Percentiles rank a stretch among this genome's conserved stretches.
Evolutionary conservation across 768 basidiomycete genomes (phyloP).

Genomic region (Arthromyces matolae): DNA sequence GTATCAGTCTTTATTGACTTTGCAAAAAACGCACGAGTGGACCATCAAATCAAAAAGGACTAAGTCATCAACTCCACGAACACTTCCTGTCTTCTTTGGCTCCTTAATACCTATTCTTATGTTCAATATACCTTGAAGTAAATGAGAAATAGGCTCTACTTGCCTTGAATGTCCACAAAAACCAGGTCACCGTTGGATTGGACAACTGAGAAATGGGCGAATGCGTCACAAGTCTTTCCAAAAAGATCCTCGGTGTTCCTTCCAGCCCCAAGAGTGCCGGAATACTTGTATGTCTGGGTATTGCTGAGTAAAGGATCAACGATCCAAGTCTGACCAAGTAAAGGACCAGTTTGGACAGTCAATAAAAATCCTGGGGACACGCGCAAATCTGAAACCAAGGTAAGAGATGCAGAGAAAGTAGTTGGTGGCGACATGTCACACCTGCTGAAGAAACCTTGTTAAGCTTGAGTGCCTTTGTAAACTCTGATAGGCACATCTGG

Average conservation of each 20-base stretch:
- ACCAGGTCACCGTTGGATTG: background rate
- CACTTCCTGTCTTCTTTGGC: background rate
- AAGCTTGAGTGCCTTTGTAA: background rate
- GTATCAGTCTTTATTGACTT: background rate
- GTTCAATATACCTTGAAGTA: background rate
- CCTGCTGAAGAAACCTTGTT: background rate
- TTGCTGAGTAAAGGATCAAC: background rate
- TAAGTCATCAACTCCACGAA: background rate
- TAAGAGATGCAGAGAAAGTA: background rate
- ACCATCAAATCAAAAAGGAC: background rate
- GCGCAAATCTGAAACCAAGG: background rate
- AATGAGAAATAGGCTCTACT: background rate
- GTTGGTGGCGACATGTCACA: background rate
- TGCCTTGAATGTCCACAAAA: background rate
- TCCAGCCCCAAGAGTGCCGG: background rate
- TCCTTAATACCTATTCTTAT: background rate
- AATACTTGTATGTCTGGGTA: background rate
- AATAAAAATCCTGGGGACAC: background rate
- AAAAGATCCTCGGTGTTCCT: background rate
- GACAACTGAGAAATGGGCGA: background rate
- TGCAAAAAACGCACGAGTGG: background rate
- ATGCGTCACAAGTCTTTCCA: background rate
- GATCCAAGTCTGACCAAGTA: background rate
- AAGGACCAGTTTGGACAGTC: background rate
- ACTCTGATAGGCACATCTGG: background rate